Percentiles rank a stretch among this genome's conserved stretches.
These are phyloP conservation scores for Candida tetrigidarum DNA, from an alignment of 1,139 yeast genomes.

Conservation along the genomic window DNA sequence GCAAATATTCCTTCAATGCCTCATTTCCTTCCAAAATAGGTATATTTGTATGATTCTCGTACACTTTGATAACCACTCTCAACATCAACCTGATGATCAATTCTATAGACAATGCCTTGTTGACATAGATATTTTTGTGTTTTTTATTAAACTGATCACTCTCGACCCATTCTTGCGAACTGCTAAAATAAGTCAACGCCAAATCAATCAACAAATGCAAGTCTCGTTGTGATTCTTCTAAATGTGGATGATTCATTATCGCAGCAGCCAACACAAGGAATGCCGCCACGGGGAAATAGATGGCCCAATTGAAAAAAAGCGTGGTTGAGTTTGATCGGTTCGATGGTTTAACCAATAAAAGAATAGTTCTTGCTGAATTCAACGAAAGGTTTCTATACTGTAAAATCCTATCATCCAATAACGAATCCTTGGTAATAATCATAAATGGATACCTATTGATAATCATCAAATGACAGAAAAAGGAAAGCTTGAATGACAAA, in stretches of 20 bases:
- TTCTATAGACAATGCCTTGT: slow-evolving; percentile 23
- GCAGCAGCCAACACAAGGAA: slow-evolving; percentile 35
- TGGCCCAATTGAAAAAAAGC: slow-evolving; percentile 37
- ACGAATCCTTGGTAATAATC: slow-evolving; percentile 21
- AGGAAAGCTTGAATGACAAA: slow-evolving; percentile 31
- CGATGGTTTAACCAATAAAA: slow-evolving; percentile 27
- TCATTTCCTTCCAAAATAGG: slow-evolving; percentile 14
- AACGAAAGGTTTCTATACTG: slow-evolving; percentile 30
- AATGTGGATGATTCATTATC: slow-evolving; percentile 35
- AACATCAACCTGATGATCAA: slow-evolving; percentile 27
- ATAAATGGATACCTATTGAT: slow-evolving; percentile 39
- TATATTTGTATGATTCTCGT: slow-evolving; percentile 17
- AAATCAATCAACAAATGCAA: slow-evolving; percentile 33
- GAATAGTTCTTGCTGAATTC: slow-evolving; percentile 41
- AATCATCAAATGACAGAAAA: slow-evolving; percentile 39
- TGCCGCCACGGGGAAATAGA: slow-evolving; percentile 39
- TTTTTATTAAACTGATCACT: neutral
- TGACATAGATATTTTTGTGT: neutral
- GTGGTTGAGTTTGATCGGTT: slow-evolving; percentile 23
- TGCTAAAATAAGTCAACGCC: slow-evolving; percentile 27
- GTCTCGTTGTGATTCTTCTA: slow-evolving; percentile 33
- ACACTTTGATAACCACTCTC: slow-evolving; percentile 24
- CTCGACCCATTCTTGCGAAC: neutral
- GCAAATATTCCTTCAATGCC: slow-evolving; percentile 27
- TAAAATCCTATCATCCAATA: slow-evolving; percentile 19